phyloP scores from a whole-genome alignment of 371 early-diverging fungal genomes.

The Vairimorpha apis region DNA sequence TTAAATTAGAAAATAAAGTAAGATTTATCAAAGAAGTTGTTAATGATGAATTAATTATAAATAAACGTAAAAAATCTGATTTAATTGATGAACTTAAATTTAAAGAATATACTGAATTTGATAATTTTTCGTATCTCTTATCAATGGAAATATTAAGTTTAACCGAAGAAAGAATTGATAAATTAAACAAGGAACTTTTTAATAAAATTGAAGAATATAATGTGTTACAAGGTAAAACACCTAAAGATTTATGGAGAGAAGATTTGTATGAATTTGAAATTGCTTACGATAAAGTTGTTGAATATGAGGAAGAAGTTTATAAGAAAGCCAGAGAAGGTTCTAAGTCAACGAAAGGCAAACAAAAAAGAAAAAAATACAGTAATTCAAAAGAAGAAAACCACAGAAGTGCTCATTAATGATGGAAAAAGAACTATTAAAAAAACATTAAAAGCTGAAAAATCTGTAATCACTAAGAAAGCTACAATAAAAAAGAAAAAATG shows the following conservation, averaged over 20 bases:
- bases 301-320: constrained; percentile 38
- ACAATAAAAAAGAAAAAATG: too few relatives aligned
- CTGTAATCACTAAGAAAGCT: too few relatives aligned
- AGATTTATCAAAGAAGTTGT: constrained; percentile 86
- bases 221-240: constrained; percentile 67
- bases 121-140: constrained; percentile 81
- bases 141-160: constrained; percentile 81
- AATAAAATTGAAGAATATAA: constrained; percentile 70
- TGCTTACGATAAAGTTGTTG: constrained; percentile 32
- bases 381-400: not conserved
- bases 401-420: not conserved
- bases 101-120: constrained; percentile 68
- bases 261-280: constrained; percentile 67
- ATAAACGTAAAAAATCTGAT: constrained; percentile 75
- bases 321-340: constrained; percentile 10
- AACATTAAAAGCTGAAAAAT: too few relatives aligned
- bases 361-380: too few relatives aligned
- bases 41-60: constrained; percentile 71
- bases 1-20: constrained; percentile 76
- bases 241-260: constrained; percentile 76
- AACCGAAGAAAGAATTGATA: constrained; percentile 78
- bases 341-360: constrained; percentile 12
- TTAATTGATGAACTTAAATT: constrained; percentile 71
- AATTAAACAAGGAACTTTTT: constrained; percentile 70
- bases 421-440: too few relatives aligned